phyloP scores from a whole-genome alignment of 2,329 filamentous ascomycete species.

The Beauveria asiatica region DNA sequence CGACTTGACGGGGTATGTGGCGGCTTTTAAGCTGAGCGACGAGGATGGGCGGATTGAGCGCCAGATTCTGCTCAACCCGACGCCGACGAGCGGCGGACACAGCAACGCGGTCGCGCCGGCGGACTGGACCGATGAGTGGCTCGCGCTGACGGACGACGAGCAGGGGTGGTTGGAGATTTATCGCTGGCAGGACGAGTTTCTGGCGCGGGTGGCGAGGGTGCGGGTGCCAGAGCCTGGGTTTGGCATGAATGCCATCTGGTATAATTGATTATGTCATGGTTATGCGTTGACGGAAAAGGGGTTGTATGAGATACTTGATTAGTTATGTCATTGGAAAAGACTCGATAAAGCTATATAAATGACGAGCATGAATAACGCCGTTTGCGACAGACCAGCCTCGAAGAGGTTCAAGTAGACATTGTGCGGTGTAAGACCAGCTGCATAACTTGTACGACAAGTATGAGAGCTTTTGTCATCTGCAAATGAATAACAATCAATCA shows the following conservation, averaged over 20 bases:
- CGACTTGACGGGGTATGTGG: conserved; percentile 71
- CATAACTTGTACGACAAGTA: not conserved
- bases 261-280: conserved; percentile 40
- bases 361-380: not conserved
- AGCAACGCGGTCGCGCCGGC: conserved; percentile 82
- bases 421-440: not conserved
- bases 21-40: conserved; percentile 64
- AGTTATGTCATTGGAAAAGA: not conserved
- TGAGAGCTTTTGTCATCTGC: not conserved
- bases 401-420: not conserved
- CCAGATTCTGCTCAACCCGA: conserved; percentile 75
- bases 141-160: conserved; percentile 85
- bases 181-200: conserved; percentile 73
- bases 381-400: not conserved
- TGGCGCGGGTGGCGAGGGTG: conserved; percentile 67
- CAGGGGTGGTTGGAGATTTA: conserved; percentile 84
- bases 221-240: conserved; percentile 82
- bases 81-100: conserved; percentile 78
- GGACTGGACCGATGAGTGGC: conserved; percentile 78
- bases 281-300: too few relatives aligned
- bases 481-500: not conserved
- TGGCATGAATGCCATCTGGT: conserved; percentile 96
- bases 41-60: conserved; percentile 59
- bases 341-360: not conserved
- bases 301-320: not conserved